Evolutionary conservation across 2,329 filamentous ascomycete genomes (phyloP).

Genomic region (Colletotrichum trifolii): DNA sequence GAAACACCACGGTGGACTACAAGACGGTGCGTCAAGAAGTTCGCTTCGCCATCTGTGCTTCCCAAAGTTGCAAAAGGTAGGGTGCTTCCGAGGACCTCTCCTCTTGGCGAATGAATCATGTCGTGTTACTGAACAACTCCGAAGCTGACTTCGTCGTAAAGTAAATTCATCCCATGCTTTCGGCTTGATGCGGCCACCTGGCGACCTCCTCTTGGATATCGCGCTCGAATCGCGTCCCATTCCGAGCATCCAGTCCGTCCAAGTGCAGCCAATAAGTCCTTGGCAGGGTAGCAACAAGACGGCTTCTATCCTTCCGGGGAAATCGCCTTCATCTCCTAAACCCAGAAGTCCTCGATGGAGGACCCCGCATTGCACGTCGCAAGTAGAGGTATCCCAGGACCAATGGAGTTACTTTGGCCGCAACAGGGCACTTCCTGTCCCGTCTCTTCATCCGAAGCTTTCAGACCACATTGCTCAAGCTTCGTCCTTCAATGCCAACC

Average conservation of each 20-base stretch:
- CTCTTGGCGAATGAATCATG: slow-evolving; percentile 21
- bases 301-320: slow-evolving; percentile 3
- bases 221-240: slow-evolving; percentile 4
- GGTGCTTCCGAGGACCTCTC: not conserved
- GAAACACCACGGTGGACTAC: no score
- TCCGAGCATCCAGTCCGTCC: slow-evolving; percentile 23
- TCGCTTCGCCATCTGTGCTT: not conserved
- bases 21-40: no score
- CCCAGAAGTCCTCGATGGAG: slow-evolving; percentile 6
- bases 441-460: not conserved
- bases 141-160: not conserved
- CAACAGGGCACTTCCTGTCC: not conserved
- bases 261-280: slow-evolving; percentile 9
- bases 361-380: slow-evolving; percentile 16
- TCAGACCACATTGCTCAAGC: not conserved
- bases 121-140: not conserved
- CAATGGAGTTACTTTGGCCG: not conserved
- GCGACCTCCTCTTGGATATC: not conserved
- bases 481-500: not conserved
- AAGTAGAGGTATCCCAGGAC: slow-evolving; percentile 11
- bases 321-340: not conserved
- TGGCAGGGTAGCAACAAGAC: slow-evolving; percentile 19
- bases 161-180: not conserved
- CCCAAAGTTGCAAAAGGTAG: not conserved
- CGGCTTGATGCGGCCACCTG: not conserved